Percentiles rank a stretch among this genome's conserved stretches.
phyloP scores from a whole-genome alignment of 306 rosid species.

The Clitoria ternatea region DNA sequence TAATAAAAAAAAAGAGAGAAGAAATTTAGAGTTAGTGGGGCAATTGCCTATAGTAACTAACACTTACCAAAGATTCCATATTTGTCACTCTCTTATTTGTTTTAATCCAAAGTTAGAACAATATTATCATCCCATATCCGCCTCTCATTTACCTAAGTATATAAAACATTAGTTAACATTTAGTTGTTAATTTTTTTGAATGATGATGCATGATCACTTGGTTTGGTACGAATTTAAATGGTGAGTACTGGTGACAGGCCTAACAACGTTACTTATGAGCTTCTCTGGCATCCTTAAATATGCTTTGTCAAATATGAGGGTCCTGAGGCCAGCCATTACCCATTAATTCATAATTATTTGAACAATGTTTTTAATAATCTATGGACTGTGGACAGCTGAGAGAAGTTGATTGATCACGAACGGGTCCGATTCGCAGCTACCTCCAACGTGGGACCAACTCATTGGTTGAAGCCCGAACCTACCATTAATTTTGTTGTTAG shows the following conservation, averaged over 20 bases:
- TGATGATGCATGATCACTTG: background rate
- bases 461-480: background rate
- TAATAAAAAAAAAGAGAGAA: no score
- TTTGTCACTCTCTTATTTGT: no score
- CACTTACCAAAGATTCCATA: no score
- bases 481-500: background rate
- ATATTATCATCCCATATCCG: no score
- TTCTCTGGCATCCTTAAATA: constrained; percentile 1
- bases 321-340: constrained; percentile 1
- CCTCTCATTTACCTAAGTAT: no score
- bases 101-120: no score
- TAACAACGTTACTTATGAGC: background rate
- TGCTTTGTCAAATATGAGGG: constrained; percentile 15
- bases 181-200: background rate
- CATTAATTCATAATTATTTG: constrained; percentile 28
- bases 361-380: background rate
- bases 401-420: constrained; percentile 44
- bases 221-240: constrained; percentile 6
- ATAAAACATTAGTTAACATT: background rate
- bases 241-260: constrained; percentile 1
- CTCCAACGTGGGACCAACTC: constrained; percentile 17
- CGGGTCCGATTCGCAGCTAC: background rate
- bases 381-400: constrained; percentile 31
- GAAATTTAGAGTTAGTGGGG: no score
- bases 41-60: no score